These are phyloP conservation scores for Beta macrorhiza DNA, from an alignment of 179 eudicot species.

Conservation along the genomic window DNA sequence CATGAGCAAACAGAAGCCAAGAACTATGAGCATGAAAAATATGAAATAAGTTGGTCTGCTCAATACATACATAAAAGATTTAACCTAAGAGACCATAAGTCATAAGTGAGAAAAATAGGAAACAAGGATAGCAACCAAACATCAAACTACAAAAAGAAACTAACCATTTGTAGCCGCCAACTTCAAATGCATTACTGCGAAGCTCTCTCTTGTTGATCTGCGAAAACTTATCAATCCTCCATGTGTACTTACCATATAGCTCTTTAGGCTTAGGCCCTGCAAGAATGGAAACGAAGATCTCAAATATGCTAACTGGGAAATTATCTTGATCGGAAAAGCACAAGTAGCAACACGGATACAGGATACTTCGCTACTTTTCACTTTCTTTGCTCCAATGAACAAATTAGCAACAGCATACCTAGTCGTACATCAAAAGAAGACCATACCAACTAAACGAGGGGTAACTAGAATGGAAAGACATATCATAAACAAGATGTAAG, in stretches of 20 bases:
- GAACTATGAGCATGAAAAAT: not conserved
- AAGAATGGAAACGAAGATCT: conserved; percentile 3
- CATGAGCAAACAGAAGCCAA: not conserved
- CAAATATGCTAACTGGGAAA: not conserved
- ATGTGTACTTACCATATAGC: conserved; percentile 76
- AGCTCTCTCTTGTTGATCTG: conserved; percentile 93
- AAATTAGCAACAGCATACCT: not conserved
- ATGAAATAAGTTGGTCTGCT: not conserved
- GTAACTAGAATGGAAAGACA: not conserved
- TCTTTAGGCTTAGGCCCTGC: conserved; percentile 81
- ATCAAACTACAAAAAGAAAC: conserved; percentile 14
- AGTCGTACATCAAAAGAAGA: not conserved
- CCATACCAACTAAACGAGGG: no score
- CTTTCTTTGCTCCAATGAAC: not conserved
- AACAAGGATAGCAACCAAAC: conserved; percentile 11
- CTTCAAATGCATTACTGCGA: conserved; percentile 82
- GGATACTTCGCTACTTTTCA: not conserved
- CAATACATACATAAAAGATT: not conserved
- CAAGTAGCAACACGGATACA: not conserved
- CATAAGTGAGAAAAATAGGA: not conserved
- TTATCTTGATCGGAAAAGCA: not conserved
- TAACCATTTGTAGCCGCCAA: conserved; percentile 89
- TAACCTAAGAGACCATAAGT: not conserved
- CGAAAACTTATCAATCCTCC: conserved; percentile 92
- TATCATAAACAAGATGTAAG: not conserved